Conservation (phyloP, 805 yeast species). For the Saccharomycopsis schoenii region DNA sequence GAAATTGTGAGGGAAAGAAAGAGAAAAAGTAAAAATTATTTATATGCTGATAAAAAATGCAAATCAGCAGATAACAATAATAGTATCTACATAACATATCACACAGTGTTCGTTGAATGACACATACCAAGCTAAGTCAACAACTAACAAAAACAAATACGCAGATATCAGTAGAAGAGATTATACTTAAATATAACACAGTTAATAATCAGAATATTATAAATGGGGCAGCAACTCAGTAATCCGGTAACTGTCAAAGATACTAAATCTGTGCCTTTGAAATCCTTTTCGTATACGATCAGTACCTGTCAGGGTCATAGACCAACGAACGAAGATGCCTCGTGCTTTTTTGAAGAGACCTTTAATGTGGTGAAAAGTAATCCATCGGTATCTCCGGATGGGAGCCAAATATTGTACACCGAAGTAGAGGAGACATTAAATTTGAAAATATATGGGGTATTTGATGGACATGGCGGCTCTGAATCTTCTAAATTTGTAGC, state of each 20-base stretch:
- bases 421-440: constrained; percentile 21
- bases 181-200: not conserved
- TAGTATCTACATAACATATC: not conserved
- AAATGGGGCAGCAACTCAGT: constrained; percentile 1
- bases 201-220: not conserved
- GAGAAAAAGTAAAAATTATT: no score
- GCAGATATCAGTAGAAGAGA: no score
- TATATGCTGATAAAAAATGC: not conserved
- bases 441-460: constrained; percentile 49
- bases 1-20: no score
- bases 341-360: not conserved
- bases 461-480: constrained; percentile 78
- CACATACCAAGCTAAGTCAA: no score
- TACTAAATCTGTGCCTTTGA: not conserved
- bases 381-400: not conserved
- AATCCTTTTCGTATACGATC: not conserved
- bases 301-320: constrained; percentile 1
- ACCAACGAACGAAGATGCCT: not conserved
- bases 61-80: not conserved
- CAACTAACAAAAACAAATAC: no score
- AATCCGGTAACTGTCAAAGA: not conserved
- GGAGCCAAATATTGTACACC: not conserved
- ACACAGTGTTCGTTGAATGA: no score
- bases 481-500: constrained; percentile 48
- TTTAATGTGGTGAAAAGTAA: not conserved